Evolutionary conservation across 495 filamentous ascomycete species (phyloP).

Genomic region (Talaromyces wortmannii): DNA sequence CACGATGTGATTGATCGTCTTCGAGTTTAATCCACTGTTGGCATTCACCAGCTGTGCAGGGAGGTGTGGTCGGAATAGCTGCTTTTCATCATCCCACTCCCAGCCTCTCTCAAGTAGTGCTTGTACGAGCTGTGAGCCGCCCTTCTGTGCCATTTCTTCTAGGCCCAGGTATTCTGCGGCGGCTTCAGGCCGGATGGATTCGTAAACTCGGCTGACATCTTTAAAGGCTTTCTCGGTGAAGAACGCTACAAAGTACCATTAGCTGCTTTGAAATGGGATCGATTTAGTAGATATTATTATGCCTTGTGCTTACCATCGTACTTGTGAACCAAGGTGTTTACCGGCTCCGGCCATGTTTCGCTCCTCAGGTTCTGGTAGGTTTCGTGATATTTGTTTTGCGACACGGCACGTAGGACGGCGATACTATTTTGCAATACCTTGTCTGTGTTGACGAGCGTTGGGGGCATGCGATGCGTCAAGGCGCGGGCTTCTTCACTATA

Average conservation of each 20-base stretch:
- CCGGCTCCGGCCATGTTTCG: conserved; percentile 33
- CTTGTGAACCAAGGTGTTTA: conserved; percentile 31
- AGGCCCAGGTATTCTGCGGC: conserved; percentile 43
- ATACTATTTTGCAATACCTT: conserved; percentile 36
- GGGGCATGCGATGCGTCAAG: conserved; percentile 41
- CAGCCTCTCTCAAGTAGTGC: conserved; percentile 38
- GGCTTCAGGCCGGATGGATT: conserved; percentile 35
- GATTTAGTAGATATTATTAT: too few species aligned
- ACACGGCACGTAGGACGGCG: conserved; percentile 39
- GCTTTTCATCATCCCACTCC: conserved; percentile 31
- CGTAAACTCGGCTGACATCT: conserved; percentile 41
- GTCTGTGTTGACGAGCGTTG: conserved; percentile 26
- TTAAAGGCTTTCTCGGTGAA: conserved; percentile 42
- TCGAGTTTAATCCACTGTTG: neutral
- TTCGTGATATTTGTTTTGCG: conserved; percentile 36
- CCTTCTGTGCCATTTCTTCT: conserved; percentile 22
- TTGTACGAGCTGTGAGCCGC: conserved; percentile 19
- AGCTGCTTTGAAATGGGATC: too few species aligned
- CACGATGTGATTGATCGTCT: neutral
- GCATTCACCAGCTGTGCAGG: neutral
- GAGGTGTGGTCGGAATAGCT: conserved; percentile 2
- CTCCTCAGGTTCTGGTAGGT: conserved; percentile 35
- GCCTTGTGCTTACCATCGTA: conserved; percentile 28
- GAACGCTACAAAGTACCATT: conserved; percentile 18
- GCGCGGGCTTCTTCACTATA: conserved; percentile 36